These are phyloP conservation scores for Alternaria sp. DNA, from an alignment of 2,329 filamentous ascomycete genomes.

Conservation along the genomic window DNA sequence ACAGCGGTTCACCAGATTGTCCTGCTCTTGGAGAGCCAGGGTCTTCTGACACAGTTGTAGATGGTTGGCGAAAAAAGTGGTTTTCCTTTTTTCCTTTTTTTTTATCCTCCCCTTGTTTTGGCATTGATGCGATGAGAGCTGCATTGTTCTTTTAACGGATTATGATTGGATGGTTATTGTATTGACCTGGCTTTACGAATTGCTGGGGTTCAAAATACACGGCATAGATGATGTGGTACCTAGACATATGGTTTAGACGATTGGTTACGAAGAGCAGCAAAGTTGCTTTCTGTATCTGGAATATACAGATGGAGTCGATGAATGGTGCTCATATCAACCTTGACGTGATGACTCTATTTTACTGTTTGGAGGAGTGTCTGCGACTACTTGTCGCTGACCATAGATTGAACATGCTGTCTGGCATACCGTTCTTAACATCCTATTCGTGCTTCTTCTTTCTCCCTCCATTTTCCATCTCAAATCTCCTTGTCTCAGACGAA, in stretches of 20 bases:
- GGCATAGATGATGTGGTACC: constrained; percentile 11
- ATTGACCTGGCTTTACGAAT: background rate
- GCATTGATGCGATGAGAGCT: background rate
- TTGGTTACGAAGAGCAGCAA: background rate
- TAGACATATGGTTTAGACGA: constrained; percentile 10
- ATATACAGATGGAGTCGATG: background rate
- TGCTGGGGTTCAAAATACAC: background rate
- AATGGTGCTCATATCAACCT: background rate
- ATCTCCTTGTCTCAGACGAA: background rate
- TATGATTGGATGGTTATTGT: constrained; percentile 1
- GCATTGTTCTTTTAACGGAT: background rate
- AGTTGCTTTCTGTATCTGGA: background rate
- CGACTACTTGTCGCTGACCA: background rate
- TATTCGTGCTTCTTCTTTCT: rapidly evolving
- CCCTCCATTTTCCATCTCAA: background rate
- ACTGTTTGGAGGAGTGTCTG: background rate
- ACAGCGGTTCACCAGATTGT: constrained; percentile 98
- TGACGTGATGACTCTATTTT: background rate
- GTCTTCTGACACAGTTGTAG: constrained; percentile 74
- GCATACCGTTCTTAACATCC: background rate
- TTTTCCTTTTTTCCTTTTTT: background rate
- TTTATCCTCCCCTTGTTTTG: too few species aligned
- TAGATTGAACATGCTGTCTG: rapidly evolving
- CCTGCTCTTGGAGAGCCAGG: constrained; percentile 86
- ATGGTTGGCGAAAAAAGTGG: background rate